Evolutionary conservation across 1,139 yeast species (phyloP).

Genomic region (Diutina mesorugosa): DNA sequence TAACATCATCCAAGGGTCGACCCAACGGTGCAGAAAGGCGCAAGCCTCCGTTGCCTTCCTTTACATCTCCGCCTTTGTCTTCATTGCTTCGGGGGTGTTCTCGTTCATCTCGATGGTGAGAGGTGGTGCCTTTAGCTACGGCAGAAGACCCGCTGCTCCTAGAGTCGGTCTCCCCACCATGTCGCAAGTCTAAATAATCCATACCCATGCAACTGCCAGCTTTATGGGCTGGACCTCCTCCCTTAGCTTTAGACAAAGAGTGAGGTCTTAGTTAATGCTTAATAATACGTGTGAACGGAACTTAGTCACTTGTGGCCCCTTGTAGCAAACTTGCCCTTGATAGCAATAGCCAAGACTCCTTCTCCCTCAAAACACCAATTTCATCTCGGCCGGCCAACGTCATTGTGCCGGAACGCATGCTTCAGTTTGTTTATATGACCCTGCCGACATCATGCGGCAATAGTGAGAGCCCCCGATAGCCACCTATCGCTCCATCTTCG

Average conservation of each 20-base stretch:
- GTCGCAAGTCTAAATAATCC: slow-evolving; percentile 52
- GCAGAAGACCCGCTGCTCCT: slow-evolving; percentile 23
- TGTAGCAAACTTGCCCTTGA: not conserved
- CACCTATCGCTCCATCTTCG: too few species aligned
- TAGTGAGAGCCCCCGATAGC: too few species aligned
- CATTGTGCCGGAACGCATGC: not conserved
- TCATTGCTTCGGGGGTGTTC: slow-evolving; percentile 55
- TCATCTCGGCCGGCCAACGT: not conserved
- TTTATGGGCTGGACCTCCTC: not conserved
- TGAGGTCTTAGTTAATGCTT: not conserved
- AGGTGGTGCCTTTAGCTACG: slow-evolving; percentile 66
- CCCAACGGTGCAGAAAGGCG: slow-evolving; percentile 86
- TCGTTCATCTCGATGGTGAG: slow-evolving; percentile 43
- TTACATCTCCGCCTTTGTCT: slow-evolving; percentile 71
- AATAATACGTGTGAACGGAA: not conserved
- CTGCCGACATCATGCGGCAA: not conserved
- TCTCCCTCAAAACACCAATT: not conserved
- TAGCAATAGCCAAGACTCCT: not conserved
- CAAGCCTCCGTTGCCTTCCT: slow-evolving; percentile 88
- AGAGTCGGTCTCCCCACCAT: slow-evolving; percentile 83
- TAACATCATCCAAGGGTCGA: slow-evolving; percentile 60
- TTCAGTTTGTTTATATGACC: not conserved
- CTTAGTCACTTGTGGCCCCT: not conserved
- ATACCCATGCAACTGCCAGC: not conserved
- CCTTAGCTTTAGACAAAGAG: not conserved